Evolutionary conservation across 768 basidiomycete species (phyloP), one percentile per base, ranked within the genome.

Genomic region (Jaapia argillacea): DNA sequence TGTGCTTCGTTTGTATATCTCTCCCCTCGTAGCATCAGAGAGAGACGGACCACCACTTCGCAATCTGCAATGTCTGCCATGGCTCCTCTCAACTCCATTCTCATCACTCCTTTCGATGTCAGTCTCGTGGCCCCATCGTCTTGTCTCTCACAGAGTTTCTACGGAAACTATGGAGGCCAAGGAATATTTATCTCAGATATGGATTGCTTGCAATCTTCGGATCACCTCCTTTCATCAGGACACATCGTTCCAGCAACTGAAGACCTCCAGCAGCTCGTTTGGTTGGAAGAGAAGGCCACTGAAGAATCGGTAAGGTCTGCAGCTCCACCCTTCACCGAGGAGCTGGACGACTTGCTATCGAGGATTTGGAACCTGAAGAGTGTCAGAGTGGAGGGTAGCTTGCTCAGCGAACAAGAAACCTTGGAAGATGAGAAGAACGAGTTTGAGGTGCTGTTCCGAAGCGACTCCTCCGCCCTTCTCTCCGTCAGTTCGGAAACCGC

Each of bases 201-300:
- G 26, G 52, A 49, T 40, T 82, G 80, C 55, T 46, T 71, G 41
- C 54, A 58, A 28, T 31, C 31, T 5, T 28, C 46, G 4, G 22
- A 46, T 10, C 35, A 42, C 33, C 33, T 51, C 58, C 33, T 65
- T 56, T 40, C 44, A 46, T 14, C 52, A 52, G 24, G 64, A 54
- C 33, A 51, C 54, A 26, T 69, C 36, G 35, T 54, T 6, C 54
- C 56, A 4, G 51, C 56, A 25, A 25, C 40, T 20, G 39, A 57
- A 45, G 40, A 57, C 26, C 50, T 57, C 37, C 54, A 66, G 23
- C 70, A 72, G 43, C 70, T 82, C 22, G 70, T 81, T 4, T 82
- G 79, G 81, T 48, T 83, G 4, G 71, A 81, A 48, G 70, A 79
- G 44, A 61, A 70, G 27, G 65, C 70, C 5, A 54, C 81, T 36